phyloP scores from a whole-genome alignment of 164 flowering plant genomes.

The Macadamia integrifolia region DNA sequence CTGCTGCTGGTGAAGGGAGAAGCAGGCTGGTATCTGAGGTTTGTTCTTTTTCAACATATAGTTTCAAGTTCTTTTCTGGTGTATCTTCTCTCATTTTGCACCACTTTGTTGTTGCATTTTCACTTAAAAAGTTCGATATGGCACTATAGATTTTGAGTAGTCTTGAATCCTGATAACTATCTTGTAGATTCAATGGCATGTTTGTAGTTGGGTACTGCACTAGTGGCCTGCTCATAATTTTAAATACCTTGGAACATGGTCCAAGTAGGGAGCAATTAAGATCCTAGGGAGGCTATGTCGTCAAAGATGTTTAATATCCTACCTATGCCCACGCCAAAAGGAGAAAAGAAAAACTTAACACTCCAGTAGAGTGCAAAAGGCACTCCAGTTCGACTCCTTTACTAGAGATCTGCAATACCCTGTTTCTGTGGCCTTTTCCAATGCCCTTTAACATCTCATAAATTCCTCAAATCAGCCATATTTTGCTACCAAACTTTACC shows the following conservation, averaged over 20 bases:
- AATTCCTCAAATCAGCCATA: too few relatives aligned
- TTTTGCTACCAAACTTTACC: too few relatives aligned
- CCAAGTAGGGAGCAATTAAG: background rate
- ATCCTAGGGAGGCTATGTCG: too few relatives aligned
- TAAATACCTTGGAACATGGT: background rate
- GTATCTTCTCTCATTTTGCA: background rate
- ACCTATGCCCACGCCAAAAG: too few relatives aligned
- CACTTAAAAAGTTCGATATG: background rate
- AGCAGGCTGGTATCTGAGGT: conserved; percentile 83
- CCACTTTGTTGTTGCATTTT: background rate
- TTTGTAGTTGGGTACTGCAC: background rate
- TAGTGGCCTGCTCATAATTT: background rate
- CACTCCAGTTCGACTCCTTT: too few relatives aligned
- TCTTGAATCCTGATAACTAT: background rate
- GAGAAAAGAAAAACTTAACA: too few relatives aligned
- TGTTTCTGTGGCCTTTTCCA: too few relatives aligned
- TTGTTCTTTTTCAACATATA: conserved; percentile 13
- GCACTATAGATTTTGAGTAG: background rate
- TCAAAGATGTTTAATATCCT: too few relatives aligned
- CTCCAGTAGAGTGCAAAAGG: too few relatives aligned
- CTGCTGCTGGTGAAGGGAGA: conserved; percentile 61
- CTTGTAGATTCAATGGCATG: too few relatives aligned
- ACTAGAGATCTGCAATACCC: too few relatives aligned
- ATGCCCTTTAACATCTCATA: too few relatives aligned
- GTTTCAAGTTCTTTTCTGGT: background rate